Base-by-base conservation (phyloP, 2,329 filamentous ascomycete species). In the Phyllosticta citriasiana region DNA sequence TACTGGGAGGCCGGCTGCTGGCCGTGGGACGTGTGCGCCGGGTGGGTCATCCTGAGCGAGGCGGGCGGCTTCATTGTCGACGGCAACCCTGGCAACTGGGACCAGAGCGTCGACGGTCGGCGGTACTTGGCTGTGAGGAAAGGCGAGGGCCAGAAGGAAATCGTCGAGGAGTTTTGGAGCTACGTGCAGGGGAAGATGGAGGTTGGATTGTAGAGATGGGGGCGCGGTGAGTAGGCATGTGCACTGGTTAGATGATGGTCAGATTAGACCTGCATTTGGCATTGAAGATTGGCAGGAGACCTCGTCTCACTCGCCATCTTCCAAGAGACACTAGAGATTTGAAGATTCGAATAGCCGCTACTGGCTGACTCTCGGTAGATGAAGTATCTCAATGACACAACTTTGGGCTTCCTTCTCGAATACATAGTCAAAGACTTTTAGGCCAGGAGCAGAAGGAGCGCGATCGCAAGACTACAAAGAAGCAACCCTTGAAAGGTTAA, bases 1-100 rank as follows among this genome's bases (percentile, higher is more conserved):
- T 93, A 90, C 71, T 93, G 89, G 89, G 89, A 93, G 75, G 88
- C 87, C 47, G 89, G 89, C 0, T 91, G 88, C 73, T 93, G 88
- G 83, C 88, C 88, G 1, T 93, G 89, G 89, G 89, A 93, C 71
- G 89, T 93, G 2, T 89, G 87, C 69, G 89, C 89, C 4, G 89
- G 86, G 0, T 92, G 88, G 89, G 84, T 86, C 62, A 86, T 93
- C 63, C 76, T 93, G 26, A 76, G 77, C 30, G 89, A 93, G 77
- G 87, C 88, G 0, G 89, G 89, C 0, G 89, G 89, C 0, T 77
- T 83, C 57, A 84, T 93, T 78, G 87, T 82, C 7, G 81, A 87
- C 69, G 88, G 85, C 4, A 91, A 92, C 70, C 85, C 87, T 0
- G 88, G 88, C 0, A 81, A 82, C 60, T 92, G 88, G 88, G 71